Conservation (phyloP, 768 basidiomycete species). For the Kwoniella heveanensis region DNA sequence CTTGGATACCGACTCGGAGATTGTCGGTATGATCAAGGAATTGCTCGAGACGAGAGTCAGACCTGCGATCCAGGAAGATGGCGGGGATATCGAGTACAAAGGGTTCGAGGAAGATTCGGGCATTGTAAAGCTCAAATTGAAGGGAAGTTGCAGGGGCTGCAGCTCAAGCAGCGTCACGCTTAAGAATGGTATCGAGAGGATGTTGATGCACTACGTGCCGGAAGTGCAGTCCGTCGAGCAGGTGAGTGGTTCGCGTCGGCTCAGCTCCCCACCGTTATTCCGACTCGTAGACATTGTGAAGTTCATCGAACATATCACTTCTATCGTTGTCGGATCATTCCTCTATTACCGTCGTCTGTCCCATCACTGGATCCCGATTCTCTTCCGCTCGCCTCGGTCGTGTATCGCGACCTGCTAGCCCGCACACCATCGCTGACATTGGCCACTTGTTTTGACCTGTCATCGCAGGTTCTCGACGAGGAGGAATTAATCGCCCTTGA, state of each 20-base stretch:
- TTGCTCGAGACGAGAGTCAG: slow-evolving; percentile 89
- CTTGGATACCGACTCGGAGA: slow-evolving; percentile 90
- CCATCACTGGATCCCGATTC: not conserved
- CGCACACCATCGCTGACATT: too few species aligned
- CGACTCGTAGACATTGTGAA: too few species aligned
- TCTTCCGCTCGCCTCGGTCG: too few species aligned
- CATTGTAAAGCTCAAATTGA: slow-evolving; percentile 82
- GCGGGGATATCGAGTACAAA: slow-evolving; percentile 94
- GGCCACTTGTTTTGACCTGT: too few species aligned
- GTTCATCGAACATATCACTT: too few species aligned
- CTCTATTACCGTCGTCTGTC: not conserved
- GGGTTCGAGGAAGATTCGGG: slow-evolving; percentile 80
- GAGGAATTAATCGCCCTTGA: slow-evolving; percentile 84
- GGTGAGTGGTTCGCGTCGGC: slow-evolving; percentile 39
- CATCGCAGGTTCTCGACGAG: slow-evolving; percentile 75
- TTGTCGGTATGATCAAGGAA: slow-evolving; percentile 99
- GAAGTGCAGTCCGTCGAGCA: slow-evolving; percentile 56
- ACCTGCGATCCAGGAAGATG: slow-evolving; percentile 98
- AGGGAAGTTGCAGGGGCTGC: slow-evolving; percentile 96
- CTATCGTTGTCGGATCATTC: too few species aligned
- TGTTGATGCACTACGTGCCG: slow-evolving; percentile 99
- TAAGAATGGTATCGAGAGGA: slow-evolving; percentile 95
- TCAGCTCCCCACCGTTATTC: too few species aligned
- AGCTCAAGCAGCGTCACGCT: slow-evolving; percentile 90
- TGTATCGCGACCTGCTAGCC: too few species aligned